Evolutionary conservation across 495 filamentous ascomycete genomes (phyloP).

Genomic region (Xylaria venustula): DNA sequence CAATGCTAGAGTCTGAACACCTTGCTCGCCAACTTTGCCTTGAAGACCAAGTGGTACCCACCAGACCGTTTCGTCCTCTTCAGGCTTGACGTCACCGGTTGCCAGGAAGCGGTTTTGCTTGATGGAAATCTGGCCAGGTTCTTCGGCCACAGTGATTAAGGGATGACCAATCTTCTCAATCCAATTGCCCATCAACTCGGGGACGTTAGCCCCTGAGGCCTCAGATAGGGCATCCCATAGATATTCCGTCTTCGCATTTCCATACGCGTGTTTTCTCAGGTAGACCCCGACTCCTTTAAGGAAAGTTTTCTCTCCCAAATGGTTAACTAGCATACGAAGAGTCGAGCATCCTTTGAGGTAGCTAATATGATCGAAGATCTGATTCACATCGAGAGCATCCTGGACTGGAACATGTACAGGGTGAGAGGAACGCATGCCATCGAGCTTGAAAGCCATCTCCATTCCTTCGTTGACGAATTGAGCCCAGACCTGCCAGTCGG

Average conservation of each 20-base stretch:
- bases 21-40: slow-evolving; percentile 52
- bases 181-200: slow-evolving; percentile 86
- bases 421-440: slow-evolving; percentile 86
- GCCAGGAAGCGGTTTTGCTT: slow-evolving; percentile 86
- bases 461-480: slow-evolving; percentile 93
- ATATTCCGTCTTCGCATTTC: slow-evolving; percentile 92
- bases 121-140: slow-evolving; percentile 73
- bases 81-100: slow-evolving; percentile 78
- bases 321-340: slow-evolving; percentile 87
- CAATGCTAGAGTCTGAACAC: slow-evolving; percentile 57
- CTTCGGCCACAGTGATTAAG: slow-evolving; percentile 80
- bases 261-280: slow-evolving; percentile 81
- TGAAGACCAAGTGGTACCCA: slow-evolving; percentile 88
- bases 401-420: slow-evolving; percentile 91
- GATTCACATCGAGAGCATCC: slow-evolving; percentile 89
- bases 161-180: slow-evolving; percentile 94
- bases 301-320: slow-evolving; percentile 84
- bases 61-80: slow-evolving; percentile 91
- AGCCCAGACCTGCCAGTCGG: slow-evolving; percentile 92
- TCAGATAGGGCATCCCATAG: slow-evolving; percentile 89
- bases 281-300: slow-evolving; percentile 85
- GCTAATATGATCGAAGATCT: slow-evolving; percentile 94
- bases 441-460: slow-evolving; percentile 85
- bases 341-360: slow-evolving; percentile 95
- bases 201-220: slow-evolving; percentile 85